Evolutionary conservation across 176 grass and related monocot genomes (phyloP), one percentile per base, ranked within the genome.

Genomic region (Raddia distichophylla): DNA sequence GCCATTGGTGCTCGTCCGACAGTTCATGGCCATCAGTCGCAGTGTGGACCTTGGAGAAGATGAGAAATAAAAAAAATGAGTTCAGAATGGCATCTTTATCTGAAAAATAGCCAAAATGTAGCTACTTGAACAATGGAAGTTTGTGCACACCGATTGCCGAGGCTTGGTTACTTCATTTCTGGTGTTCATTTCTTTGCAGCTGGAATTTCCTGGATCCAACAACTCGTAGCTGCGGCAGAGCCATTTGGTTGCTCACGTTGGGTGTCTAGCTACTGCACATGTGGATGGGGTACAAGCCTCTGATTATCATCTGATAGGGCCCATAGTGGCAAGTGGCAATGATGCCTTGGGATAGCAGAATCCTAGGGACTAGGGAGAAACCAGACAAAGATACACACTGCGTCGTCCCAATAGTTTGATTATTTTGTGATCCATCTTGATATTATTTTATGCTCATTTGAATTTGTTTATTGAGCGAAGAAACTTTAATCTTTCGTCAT

Each of bases 281-380:
- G 80, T 83, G 40, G 74, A 78, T 59, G 48, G 66, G 19, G 47
- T 62, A 71, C 59, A 51, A 16, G 40, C 37, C 37, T 40, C 37
- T 40, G 37, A 2, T 1, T 40, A 40, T 40, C 86, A 83, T 83
- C 59, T 51, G 80, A 79, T 74, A 44, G 44, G 60, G 35, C 56
- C 58, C 86, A 83, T 10, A 42, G 69, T 32, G 69, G 14, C 67
- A 33, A 56, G 48, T 57, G 67, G 37, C 18, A 33, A 51, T 43
- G 86, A 74, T 88, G 80, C 68, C 80, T 48, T 83, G 66, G 76
- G 76, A 66, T 11, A 35, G 22, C 76, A 74, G 81, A 52, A 89
- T 89, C 87, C 76, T 80, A 84, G 45, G 75, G 61, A 80, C 76
- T 80, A 84, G 45, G 75, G 61, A 80, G 81, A 45, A 80, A 75